These are phyloP conservation scores for Asterochloris erici DNA, from an alignment of 139 green algal genomes.

Conservation along the genomic window DNA sequence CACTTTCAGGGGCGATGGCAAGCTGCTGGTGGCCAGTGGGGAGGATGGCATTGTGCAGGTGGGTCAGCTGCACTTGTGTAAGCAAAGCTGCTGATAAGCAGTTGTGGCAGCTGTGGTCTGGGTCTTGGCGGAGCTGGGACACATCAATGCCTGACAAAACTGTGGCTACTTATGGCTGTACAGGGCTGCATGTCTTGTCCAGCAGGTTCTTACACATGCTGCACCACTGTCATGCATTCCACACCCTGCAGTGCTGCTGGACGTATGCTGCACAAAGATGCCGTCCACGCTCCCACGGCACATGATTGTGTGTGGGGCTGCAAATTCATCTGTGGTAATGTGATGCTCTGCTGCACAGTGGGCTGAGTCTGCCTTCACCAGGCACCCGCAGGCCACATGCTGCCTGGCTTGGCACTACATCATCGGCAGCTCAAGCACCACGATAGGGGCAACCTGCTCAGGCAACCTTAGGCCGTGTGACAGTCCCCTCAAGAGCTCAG, in stretches of 20 bases:
- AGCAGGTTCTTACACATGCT: neutral
- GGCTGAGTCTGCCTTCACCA: no score
- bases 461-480: no score
- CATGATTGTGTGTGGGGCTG: neutral
- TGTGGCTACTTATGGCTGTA: neutral
- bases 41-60: conserved; percentile 87
- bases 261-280: neutral
- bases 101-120: neutral
- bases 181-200: neutral
- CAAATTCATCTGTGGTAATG: no score
- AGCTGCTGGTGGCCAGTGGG: conserved; percentile 79
- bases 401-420: no score
- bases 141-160: neutral
- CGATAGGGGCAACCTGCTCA: no score
- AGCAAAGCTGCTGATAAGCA: neutral
- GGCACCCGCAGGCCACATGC: no score
- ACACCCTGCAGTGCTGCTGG: neutral
- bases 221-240: neutral
- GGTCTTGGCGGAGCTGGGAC: neutral
- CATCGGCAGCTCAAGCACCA: no score
- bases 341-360: no score
- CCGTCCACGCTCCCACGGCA: neutral
- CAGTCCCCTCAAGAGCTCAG: no score
- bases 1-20: conserved; percentile 75
- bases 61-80: neutral